Conservation (phyloP, 108 stramenopile genomes). For the Conticribra weissflogii region DNA sequence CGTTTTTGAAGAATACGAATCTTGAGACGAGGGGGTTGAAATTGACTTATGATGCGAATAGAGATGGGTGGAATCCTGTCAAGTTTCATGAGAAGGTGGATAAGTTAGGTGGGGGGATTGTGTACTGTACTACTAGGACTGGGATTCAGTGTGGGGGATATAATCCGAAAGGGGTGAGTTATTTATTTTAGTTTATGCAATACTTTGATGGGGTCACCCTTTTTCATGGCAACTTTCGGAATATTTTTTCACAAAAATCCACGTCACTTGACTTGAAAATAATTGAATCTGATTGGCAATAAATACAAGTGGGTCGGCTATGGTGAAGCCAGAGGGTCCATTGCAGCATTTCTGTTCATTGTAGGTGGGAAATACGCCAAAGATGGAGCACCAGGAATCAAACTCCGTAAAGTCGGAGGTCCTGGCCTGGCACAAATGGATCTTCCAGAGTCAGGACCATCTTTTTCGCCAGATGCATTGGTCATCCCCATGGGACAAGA, state of each 20-base stretch:
- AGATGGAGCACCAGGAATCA: conserved; percentile 50
- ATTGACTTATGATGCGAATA: conserved; percentile 79
- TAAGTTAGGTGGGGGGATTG: conserved; percentile 68
- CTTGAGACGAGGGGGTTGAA: conserved; percentile 67
- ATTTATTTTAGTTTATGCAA: conserved; percentile 9
- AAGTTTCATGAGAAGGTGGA: conserved; percentile 80
- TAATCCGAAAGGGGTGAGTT: conserved; percentile 83
- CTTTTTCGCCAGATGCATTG: conserved; percentile 83
- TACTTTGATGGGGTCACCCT: neutral
- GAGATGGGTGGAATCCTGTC: conserved; percentile 77
- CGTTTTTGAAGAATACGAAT: conserved; percentile 86
- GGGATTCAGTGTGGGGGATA: conserved; percentile 82
- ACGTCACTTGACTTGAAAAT: no score
- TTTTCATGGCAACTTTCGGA: no score
- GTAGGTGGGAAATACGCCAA: conserved; percentile 33
- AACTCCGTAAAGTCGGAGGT: conserved; percentile 84
- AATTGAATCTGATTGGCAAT: no score
- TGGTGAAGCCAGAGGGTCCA: conserved; percentile 81
- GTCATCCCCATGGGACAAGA: conserved; percentile 65
- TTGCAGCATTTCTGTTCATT: conserved; percentile 85
- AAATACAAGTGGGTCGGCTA: neutral
- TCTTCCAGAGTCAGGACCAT: conserved; percentile 71
- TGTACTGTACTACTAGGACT: conserved; percentile 54
- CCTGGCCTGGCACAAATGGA: conserved; percentile 77
- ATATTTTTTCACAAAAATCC: no score